These are phyloP conservation scores for Aspergillus conjunctus DNA, from an alignment of 495 filamentous ascomycete species.

Conservation along the genomic window DNA sequence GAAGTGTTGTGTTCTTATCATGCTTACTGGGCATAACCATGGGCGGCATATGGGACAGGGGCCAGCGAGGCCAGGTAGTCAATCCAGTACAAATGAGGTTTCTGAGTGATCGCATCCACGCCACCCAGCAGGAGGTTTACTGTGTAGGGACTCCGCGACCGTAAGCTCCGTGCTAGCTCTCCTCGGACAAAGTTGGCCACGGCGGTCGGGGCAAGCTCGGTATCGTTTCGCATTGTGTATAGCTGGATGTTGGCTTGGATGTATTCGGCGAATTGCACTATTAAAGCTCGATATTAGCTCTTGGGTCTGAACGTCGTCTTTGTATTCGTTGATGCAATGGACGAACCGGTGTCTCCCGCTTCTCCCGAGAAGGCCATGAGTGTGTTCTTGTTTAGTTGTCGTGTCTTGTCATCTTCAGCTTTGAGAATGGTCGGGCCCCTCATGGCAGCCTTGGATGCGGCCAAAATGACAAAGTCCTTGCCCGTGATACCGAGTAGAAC, in stretches of 20 bases:
- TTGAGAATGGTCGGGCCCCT: constrained; percentile 96
- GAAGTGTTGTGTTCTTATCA: neutral
- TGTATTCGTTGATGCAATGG: neutral
- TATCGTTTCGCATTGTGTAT: constrained; percentile 96
- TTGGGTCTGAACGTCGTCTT: neutral
- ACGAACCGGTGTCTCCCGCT: constrained; percentile 89
- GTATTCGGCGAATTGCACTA: constrained; percentile 99
- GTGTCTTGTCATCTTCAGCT: constrained; percentile 94
- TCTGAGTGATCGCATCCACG: constrained; percentile 81
- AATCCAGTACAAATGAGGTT: constrained; percentile 92
- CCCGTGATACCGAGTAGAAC: constrained; percentile 96
- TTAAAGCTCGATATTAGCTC: constrained; percentile 12
- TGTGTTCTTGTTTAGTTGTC: constrained; percentile 84
- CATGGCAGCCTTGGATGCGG: constrained; percentile 96
- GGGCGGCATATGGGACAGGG: constrained; percentile 88
- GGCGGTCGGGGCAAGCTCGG: constrained; percentile 83
- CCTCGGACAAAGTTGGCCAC: constrained; percentile 89
- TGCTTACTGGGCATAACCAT: constrained; percentile 95
- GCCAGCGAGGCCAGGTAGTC: constrained; percentile 93
- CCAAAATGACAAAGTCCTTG: constrained; percentile 97
- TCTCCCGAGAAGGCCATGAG: constrained; percentile 97
- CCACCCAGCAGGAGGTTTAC: constrained; percentile 95
- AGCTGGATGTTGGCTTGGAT: constrained; percentile 98
- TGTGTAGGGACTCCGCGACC: constrained; percentile 89
- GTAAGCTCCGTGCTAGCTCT: constrained; percentile 85